Conservation (phyloP, 345 rosid genomes). For the Lenwebbia sp. region DNA sequence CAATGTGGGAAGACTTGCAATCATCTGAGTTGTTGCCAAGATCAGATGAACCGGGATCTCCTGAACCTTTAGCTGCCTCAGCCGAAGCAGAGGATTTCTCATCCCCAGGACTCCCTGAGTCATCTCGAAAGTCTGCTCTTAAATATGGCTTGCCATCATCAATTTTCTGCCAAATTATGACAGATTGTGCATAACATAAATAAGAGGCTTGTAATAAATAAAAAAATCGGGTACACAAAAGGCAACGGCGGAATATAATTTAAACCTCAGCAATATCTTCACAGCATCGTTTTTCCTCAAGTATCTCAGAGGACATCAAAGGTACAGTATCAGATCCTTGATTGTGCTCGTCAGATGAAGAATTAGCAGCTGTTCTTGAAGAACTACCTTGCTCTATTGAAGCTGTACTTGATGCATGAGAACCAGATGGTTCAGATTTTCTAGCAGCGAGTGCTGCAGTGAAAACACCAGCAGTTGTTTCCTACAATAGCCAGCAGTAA, state of each 20-base stretch:
- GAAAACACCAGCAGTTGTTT: slow-evolving; percentile 64
- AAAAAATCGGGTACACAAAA: not conserved
- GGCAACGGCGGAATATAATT: not conserved
- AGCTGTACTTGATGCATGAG: slow-evolving; percentile 23
- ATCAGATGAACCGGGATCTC: slow-evolving; percentile 9
- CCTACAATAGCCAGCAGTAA: slow-evolving; percentile 29
- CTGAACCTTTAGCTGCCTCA: slow-evolving; percentile 2
- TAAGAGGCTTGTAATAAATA: not conserved
- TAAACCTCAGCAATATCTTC: slow-evolving; percentile 6
- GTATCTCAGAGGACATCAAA: slow-evolving; percentile 15
- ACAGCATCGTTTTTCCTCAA: slow-evolving; percentile 10
- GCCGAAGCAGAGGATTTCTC: slow-evolving; percentile 8
- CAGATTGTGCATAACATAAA: slow-evolving; percentile 3
- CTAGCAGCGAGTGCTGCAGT: slow-evolving; percentile 65
- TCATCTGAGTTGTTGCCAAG: slow-evolving; percentile 13
- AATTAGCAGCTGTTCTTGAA: slow-evolving; percentile 28
- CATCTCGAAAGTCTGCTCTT: slow-evolving; percentile 11
- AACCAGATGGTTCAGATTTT: slow-evolving; percentile 33
- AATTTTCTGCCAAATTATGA: not conserved
- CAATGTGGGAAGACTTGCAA: slow-evolving; percentile 5
- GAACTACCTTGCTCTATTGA: slow-evolving; percentile 28
- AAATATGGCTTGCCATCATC: slow-evolving; percentile 11
- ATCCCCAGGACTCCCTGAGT: slow-evolving; percentile 7
- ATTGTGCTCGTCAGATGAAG: slow-evolving; percentile 10
- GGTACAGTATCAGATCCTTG: slow-evolving; percentile 21